Percentiles rank a stretch among this genome's conserved stretches.
These are phyloP conservation scores for Pestalotiopsis sp. DNA, from an alignment of 2,329 filamentous ascomycete species.

Conservation along the genomic window DNA sequence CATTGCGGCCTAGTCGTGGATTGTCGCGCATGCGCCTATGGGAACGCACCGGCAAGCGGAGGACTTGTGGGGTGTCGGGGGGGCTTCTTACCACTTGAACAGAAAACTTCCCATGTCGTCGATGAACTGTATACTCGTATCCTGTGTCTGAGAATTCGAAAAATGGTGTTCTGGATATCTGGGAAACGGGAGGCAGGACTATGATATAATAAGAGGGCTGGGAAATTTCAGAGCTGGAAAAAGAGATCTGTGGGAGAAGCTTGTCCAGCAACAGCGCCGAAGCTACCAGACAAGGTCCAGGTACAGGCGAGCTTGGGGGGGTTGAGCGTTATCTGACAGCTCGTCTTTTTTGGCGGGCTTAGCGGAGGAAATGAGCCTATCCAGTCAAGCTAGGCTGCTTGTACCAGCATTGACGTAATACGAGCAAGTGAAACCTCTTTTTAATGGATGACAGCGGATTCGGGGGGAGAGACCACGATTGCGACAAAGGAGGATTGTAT, in stretches of 20 bases:
- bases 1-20: background rate
- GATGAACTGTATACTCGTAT: background rate
- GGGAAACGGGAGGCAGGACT: background rate
- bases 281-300: background rate
- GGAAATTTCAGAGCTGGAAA: background rate
- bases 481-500: too few relatives aligned
- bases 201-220: background rate
- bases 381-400: background rate
- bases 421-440: background rate
- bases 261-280: background rate
- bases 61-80: background rate
- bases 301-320: background rate
- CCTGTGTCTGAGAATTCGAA: background rate
- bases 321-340: background rate
- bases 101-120: conserved; percentile 66
- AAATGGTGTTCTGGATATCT: background rate
- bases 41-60: background rate
- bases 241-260: background rate
- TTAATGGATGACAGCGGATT: background rate
- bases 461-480: background rate
- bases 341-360: background rate
- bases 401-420: background rate
- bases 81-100: conserved; percentile 68
- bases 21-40: background rate
- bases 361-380: background rate